Percentiles rank a stretch among this genome's conserved stretches.
These are phyloP conservation scores for Verticillium dahliae DNA, from an alignment of 2,329 filamentous ascomycete genomes.

Conservation along the genomic window DNA sequence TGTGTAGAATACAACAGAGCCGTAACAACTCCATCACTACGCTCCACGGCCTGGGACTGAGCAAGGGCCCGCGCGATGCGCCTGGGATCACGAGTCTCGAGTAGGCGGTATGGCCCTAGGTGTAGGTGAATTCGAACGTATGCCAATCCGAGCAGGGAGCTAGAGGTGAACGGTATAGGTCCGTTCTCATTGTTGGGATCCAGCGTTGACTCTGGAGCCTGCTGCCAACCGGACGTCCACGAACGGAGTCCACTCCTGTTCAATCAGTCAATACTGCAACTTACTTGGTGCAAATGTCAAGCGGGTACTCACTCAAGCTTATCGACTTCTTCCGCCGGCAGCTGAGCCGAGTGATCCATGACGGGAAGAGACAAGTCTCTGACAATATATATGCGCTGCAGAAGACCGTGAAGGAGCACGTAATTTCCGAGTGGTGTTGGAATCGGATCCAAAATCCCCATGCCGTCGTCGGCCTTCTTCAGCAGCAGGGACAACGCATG, in stretches of 20 bases:
- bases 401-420: constrained; percentile 25
- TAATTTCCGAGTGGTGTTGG: constrained; percentile 30
- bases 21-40: constrained; percentile 38
- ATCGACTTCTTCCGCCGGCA: constrained; percentile 26
- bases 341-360: constrained; percentile 20
- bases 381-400: constrained; percentile 31
- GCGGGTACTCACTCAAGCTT: constrained; percentile 23
- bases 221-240: constrained; percentile 31
- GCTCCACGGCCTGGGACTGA: constrained; percentile 31
- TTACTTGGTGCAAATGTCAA: too few species aligned
- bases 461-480: constrained; percentile 18
- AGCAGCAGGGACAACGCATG: constrained; percentile 25
- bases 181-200: constrained; percentile 33
- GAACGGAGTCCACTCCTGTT: constrained; percentile 25
- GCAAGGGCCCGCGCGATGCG: constrained; percentile 31
- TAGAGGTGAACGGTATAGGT: constrained; percentile 35
- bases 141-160: constrained; percentile 35
- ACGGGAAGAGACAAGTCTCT: constrained; percentile 27
- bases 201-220: constrained; percentile 28
- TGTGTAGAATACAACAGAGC: constrained; percentile 48
- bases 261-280: neutral
- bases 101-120: constrained; percentile 32
- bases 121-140: constrained; percentile 39
- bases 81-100: constrained; percentile 34
- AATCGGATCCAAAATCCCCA: constrained; percentile 23